Evolutionary conservation across 306 rosid genomes (phyloP).

Genomic region (Luffa aegyptiaca): DNA sequence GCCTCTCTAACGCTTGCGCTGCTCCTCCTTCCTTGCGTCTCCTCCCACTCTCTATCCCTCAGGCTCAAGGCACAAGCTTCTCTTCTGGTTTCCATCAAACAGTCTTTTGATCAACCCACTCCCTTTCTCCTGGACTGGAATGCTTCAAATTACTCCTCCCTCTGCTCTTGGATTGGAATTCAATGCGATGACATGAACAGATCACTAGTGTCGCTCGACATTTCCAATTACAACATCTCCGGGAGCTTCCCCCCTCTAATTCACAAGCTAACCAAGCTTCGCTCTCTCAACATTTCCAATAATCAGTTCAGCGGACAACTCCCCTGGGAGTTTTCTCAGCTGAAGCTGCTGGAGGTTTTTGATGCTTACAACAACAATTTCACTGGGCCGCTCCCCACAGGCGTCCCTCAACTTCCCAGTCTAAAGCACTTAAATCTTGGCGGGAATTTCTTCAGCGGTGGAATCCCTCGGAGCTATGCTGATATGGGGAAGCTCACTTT

Average conservation of each 20-base stretch:
- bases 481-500: slow-evolving; percentile 36
- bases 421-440: slow-evolving; percentile 53
- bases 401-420: slow-evolving; percentile 31
- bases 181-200: slow-evolving; percentile 35
- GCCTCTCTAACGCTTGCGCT: slow-evolving; percentile 4
- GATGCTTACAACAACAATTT: slow-evolving; percentile 74
- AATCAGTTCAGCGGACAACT: slow-evolving; percentile 56
- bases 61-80: slow-evolving; percentile 60
- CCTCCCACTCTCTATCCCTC: slow-evolving; percentile 34
- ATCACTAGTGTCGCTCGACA: slow-evolving; percentile 49
- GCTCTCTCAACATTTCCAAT: slow-evolving; percentile 63
- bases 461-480: slow-evolving; percentile 60
- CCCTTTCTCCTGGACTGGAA: slow-evolving; percentile 47
- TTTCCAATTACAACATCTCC: slow-evolving; percentile 57
- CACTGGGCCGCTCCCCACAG: slow-evolving; percentile 59
- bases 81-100: slow-evolving; percentile 53
- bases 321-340: slow-evolving; percentile 37
- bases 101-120: slow-evolving; percentile 30
- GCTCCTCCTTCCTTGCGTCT: slow-evolving; percentile 27
- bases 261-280: slow-evolving; percentile 34
- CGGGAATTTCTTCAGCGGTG: slow-evolving; percentile 65
- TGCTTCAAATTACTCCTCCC: slow-evolving; percentile 35
- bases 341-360: slow-evolving; percentile 32
- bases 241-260: slow-evolving; percentile 37
- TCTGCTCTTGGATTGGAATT: slow-evolving; percentile 77